Percentiles rank a stretch among this genome's conserved stretches.
Conservation (phyloP, 176 grass and related monocot genomes). For the Ensete ventricosum region DNA sequence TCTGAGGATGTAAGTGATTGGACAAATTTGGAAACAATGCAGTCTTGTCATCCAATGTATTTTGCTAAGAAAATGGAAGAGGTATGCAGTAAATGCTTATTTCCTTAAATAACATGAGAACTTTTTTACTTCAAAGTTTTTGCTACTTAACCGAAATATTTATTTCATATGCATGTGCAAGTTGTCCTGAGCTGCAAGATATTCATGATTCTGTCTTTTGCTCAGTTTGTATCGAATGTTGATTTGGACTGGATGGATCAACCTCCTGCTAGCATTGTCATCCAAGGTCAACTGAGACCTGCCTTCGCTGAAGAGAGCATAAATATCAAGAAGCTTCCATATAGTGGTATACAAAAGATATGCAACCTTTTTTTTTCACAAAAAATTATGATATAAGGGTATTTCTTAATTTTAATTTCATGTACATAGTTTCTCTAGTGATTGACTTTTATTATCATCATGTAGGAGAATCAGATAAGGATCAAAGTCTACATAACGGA, state of each 20-base stretch:
- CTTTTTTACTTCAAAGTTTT: background rate
- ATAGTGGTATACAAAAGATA: constrained; percentile 22
- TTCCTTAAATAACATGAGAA: background rate
- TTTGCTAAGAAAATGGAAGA: constrained; percentile 75
- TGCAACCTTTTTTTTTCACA: background rate
- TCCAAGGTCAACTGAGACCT: constrained; percentile 71
- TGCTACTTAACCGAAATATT: background rate
- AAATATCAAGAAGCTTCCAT: constrained; percentile 44
- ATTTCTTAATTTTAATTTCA: background rate
- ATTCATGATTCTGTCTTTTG: constrained; percentile 6
- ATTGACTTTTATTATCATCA: background rate
- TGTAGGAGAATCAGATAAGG: constrained; percentile 32
- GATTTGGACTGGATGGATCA: constrained; percentile 82
- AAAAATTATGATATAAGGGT: background rate
- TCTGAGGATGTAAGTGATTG: constrained; percentile 40
- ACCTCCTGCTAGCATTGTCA: constrained; percentile 65
- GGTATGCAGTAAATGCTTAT: constrained; percentile 24
- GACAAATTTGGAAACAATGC: constrained; percentile 80
- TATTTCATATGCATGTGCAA: background rate
- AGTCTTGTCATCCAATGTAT: constrained; percentile 60
- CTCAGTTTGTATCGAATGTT: constrained; percentile 38
- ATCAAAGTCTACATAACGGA: constrained; percentile 31
- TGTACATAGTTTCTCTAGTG: background rate
- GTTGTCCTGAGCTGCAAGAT: background rate
- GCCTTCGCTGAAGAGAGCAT: constrained; percentile 68